Conservation (phyloP, 805 yeast species). For the Hyphopichia homilentoma region DNA sequence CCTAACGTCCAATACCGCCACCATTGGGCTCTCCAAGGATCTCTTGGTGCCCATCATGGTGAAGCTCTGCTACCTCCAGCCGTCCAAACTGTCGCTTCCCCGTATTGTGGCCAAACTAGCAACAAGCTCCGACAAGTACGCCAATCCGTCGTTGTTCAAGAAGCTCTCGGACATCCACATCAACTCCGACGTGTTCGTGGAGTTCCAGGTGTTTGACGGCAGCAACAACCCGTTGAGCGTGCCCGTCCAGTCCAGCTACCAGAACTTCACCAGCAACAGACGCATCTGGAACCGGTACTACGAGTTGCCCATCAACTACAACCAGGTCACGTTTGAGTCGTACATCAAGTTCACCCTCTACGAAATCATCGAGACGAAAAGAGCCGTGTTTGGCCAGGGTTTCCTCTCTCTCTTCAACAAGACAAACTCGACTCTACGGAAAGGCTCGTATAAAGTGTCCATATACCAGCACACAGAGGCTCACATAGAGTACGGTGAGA, state of each 20-base stretch:
- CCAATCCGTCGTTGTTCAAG: conserved; percentile 32
- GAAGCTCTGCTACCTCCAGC: conserved; percentile 30
- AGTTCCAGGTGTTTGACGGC: conserved; percentile 29
- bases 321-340: conserved; percentile 65
- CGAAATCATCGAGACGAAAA: conserved; percentile 59
- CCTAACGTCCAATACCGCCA: conserved; percentile 20
- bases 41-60: conserved; percentile 28
- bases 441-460: conserved; percentile 61
- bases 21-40: conserved; percentile 40
- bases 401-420: conserved; percentile 56
- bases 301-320: conserved; percentile 64
- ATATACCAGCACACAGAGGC: conserved; percentile 10
- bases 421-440: conserved; percentile 52
- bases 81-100: conserved; percentile 6
- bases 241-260: conserved; percentile 35
- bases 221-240: conserved; percentile 23
- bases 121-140: conserved; percentile 29
- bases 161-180: conserved; percentile 24
- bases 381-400: conserved; percentile 57
- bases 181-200: conserved; percentile 34
- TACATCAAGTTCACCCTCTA: conserved; percentile 59
- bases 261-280: conserved; percentile 17
- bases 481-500: conserved; percentile 19
- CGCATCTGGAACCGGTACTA: conserved; percentile 73
- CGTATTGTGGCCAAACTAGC: conserved; percentile 10